phyloP scores from a whole-genome alignment of 2,329 filamentous ascomycete genomes.

The Parafenestella ontariensis region DNA sequence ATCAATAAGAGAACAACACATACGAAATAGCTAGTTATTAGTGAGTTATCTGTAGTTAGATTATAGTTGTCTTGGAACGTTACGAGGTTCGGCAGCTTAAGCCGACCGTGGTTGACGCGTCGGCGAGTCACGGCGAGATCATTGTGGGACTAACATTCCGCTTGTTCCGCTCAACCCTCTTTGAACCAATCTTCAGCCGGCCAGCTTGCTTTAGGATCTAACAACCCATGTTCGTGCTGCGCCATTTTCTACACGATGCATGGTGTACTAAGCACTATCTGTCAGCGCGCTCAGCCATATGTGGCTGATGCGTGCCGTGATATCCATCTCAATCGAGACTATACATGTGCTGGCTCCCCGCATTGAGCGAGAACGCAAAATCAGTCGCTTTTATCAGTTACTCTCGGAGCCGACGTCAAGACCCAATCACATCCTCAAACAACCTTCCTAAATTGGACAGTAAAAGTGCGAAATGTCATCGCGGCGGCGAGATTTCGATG shows the following conservation, averaged over 20 bases:
- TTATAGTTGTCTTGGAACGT: no score
- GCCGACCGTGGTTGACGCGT: no score
- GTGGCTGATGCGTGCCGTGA: constrained; percentile 22
- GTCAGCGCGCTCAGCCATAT: constrained; percentile 8
- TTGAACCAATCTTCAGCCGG: constrained; percentile 9
- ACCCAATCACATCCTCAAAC: not conserved
- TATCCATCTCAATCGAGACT: not conserved
- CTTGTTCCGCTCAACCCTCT: constrained; percentile 17
- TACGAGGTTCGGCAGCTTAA: no score
- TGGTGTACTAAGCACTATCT: constrained; percentile 16
- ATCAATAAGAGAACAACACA: no score
- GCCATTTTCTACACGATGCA: constrained; percentile 16
- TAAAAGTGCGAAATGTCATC: constrained; percentile 8
- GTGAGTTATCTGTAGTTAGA: no score
- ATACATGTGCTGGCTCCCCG: constrained; percentile 9
- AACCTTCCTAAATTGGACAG: not conserved
- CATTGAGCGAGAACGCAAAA: not conserved
- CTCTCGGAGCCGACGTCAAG: not conserved
- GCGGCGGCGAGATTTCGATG: constrained; percentile 11
- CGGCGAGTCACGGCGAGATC: no score
- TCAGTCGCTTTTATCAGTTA: no score
- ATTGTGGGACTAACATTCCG: constrained; percentile 11
- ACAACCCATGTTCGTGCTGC: constrained; percentile 12
- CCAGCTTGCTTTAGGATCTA: not conserved
- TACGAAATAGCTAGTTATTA: no score